These are phyloP conservation scores for Exophiala aquamarina DNA, from an alignment of 2,329 filamentous ascomycete species.

Conservation along the genomic window DNA sequence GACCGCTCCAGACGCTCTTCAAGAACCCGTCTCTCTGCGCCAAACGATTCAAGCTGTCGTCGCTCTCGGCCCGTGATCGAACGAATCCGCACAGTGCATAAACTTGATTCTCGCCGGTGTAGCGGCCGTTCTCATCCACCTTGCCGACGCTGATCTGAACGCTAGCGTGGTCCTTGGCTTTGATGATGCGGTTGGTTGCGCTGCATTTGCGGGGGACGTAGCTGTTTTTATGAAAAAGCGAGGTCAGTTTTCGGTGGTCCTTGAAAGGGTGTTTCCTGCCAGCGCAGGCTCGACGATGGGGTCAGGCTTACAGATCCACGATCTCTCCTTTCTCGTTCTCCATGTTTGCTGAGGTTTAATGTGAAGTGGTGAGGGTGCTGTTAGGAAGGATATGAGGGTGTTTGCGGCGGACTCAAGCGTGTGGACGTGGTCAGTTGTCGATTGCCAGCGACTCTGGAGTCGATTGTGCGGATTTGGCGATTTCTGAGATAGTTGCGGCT, in stretches of 20 bases:
- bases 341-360: conserved; percentile 55
- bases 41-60: conserved; percentile 94
- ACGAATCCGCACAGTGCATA: conserved; percentile 98
- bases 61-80: conserved; percentile 94
- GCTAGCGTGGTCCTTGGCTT: conserved; percentile 99
- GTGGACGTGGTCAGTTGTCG: too few species aligned
- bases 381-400: too few species aligned
- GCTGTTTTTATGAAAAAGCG: conserved; percentile 47
- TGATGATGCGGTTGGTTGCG: conserved; percentile 99
- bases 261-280: background rate
- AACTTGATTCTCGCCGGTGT: conserved; percentile 94
- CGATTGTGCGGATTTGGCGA: too few species aligned
- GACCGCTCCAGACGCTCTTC: conserved; percentile 91
- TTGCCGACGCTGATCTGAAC: conserved; percentile 97
- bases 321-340: conserved; percentile 99
- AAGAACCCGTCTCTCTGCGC: conserved; percentile 93
- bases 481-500: too few species aligned
- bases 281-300: background rate
- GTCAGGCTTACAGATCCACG: conserved; percentile 80
- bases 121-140: conserved; percentile 98
- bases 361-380: too few species aligned
- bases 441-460: too few species aligned
- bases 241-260: conserved; percentile 1
- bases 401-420: too few species aligned
- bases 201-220: conserved; percentile 99